Percentiles rank a stretch among this genome's conserved stretches.
phyloP scores from a whole-genome alignment of 805 yeast genomes.

The Kuraishia hungarica region DNA sequence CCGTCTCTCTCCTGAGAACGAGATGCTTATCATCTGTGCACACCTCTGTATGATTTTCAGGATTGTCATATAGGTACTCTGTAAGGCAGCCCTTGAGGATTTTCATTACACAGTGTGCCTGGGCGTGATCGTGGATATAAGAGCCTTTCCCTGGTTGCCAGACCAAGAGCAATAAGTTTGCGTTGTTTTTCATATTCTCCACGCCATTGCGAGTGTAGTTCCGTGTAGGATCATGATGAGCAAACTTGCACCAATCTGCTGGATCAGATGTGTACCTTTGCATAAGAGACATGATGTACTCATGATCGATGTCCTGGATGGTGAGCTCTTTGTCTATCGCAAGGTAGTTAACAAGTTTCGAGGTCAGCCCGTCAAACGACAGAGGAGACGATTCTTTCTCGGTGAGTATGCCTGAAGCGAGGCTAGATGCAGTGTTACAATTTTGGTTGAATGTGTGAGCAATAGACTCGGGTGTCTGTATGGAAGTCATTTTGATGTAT shows the following conservation, averaged over 20 bases:
- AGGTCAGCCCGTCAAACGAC: neutral
- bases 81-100: constrained; percentile 48
- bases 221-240: constrained; percentile 40
- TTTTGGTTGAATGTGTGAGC: neutral
- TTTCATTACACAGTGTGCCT: constrained; percentile 72
- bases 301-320: constrained; percentile 42
- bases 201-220: constrained; percentile 68
- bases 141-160: constrained; percentile 65
- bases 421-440: neutral
- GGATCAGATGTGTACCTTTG: constrained; percentile 36
- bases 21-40: constrained; percentile 10
- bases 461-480: neutral
- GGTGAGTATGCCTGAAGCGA: neutral
- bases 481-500: neutral
- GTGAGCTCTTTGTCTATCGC: neutral
- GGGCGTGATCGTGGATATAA: constrained; percentile 67
- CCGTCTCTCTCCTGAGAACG: constrained; percentile 2
- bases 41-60: constrained; percentile 13
- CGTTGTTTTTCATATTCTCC: constrained; percentile 60
- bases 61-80: constrained; percentile 50
- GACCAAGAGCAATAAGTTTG: constrained; percentile 55
- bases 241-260: constrained; percentile 51
- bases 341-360: neutral
- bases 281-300: constrained; percentile 35
- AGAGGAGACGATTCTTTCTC: neutral